phyloP scores from a whole-genome alignment of 1,284 basidiomycete genomes.

The Apiotrichum brassicae region DNA sequence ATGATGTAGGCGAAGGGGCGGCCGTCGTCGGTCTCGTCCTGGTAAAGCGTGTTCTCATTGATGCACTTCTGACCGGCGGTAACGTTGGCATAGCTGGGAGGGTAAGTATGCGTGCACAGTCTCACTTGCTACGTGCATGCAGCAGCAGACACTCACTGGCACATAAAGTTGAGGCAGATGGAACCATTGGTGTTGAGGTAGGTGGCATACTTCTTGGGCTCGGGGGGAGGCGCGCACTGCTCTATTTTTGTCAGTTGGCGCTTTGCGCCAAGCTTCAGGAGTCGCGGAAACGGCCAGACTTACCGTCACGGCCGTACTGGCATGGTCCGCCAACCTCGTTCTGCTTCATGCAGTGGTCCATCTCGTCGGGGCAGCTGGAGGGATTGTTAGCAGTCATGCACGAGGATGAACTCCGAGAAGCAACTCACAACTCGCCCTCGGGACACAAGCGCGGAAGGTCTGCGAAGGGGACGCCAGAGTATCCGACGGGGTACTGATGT shows the following conservation, averaged over 20 bases:
- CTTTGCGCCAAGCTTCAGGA: background rate
- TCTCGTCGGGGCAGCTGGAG: constrained; percentile 79
- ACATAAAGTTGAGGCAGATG: constrained; percentile 69
- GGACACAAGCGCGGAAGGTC: constrained; percentile 59
- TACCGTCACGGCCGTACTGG: constrained; percentile 82
- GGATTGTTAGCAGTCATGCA: background rate
- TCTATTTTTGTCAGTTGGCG: constrained; percentile 51
- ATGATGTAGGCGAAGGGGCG: constrained; percentile 66
- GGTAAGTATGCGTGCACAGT: no score
- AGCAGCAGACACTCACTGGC: constrained; percentile 56
- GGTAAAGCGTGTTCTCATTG: constrained; percentile 71
- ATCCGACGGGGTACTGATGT: constrained; percentile 45
- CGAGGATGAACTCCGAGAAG: background rate
- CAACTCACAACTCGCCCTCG: constrained; percentile 46
- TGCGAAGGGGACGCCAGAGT: constrained; percentile 38
- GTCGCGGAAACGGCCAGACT: no score
- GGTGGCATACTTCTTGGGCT: constrained; percentile 58
- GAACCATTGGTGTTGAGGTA: constrained; percentile 73
- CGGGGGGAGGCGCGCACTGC: constrained; percentile 62
- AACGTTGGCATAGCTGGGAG: constrained; percentile 64
- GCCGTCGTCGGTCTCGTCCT: constrained; percentile 51
- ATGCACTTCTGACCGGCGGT: constrained; percentile 60
- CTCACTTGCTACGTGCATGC: no score
- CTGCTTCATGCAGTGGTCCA: constrained; percentile 60
- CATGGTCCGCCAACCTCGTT: constrained; percentile 61